phyloP scores from a whole-genome alignment of 768 basidiomycete genomes.

The Lentinula aciculospora region DNA sequence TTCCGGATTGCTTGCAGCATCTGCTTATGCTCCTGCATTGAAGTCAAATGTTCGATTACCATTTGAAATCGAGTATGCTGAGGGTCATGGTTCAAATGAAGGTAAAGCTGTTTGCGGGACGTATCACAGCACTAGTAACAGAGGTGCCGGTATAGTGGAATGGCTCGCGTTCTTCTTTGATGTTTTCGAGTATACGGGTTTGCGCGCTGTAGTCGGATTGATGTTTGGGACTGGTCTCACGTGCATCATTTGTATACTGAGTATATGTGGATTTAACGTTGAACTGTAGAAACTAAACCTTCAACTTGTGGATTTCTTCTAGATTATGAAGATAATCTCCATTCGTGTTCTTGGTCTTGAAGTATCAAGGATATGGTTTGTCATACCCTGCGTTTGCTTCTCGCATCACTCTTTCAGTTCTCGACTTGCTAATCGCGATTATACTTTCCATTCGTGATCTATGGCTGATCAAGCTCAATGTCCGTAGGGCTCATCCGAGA shows the following conservation, averaged over 20 bases:
- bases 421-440: no score
- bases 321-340: no score
- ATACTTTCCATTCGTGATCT: no score
- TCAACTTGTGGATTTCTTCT: background rate
- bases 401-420: no score
- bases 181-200: slow-evolving; percentile 1
- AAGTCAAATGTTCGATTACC: background rate
- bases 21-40: background rate
- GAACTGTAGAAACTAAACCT: background rate
- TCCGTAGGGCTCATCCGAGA: background rate
- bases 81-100: slow-evolving; percentile 29
- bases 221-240: background rate
- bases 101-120: background rate
- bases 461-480: background rate
- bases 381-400: no score
- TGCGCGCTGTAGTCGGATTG: background rate
- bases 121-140: background rate
- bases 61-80: slow-evolving; percentile 2
- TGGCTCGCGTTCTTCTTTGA: slow-evolving; percentile 2
- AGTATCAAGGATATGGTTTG: no score
- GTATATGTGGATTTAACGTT: background rate
- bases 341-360: no score
- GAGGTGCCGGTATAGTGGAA: background rate
- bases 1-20: slow-evolving; percentile 3
- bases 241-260: background rate